These are phyloP conservation scores for Leishmania gerbilli DNA, from an alignment of 208 protist species.

Conservation along the genomic window DNA sequence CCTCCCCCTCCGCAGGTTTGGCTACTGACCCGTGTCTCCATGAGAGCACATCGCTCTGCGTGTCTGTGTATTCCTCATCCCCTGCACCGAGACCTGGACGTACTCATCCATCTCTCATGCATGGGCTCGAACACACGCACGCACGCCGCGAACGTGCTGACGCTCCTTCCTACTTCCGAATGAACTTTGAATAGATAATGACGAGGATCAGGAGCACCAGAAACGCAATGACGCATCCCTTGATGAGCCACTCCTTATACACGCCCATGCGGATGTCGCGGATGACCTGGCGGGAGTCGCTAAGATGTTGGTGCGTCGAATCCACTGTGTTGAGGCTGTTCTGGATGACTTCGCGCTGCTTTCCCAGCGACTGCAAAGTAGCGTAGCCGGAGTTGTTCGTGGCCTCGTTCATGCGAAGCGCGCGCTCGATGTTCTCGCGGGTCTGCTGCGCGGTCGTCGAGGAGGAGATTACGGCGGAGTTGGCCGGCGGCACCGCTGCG, in stretches of 20 bases:
- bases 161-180: constrained; percentile 31
- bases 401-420: constrained; percentile 55
- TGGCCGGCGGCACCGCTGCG: constrained; percentile 11
- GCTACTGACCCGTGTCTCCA: background rate
- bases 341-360: constrained; percentile 72
- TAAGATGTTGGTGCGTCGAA: constrained; percentile 49
- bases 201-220: constrained; percentile 57
- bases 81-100: background rate
- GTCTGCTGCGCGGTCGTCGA: constrained; percentile 39
- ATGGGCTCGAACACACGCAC: background rate
- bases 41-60: background rate
- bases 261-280: constrained; percentile 68
- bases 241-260: constrained; percentile 80
- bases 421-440: constrained; percentile 64
- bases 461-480: constrained; percentile 2
- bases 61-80: background rate
- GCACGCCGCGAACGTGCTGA: background rate
- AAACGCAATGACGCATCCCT: constrained; percentile 50
- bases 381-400: constrained; percentile 73
- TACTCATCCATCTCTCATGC: background rate
- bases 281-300: constrained; percentile 58
- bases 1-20: background rate
- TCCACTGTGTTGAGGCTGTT: constrained; percentile 56
- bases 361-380: constrained; percentile 65
- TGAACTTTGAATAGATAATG: constrained; percentile 73